A percentile compares a stretch with the other conserved stretches of the same genome.
These are phyloP conservation scores for Vanrija humicola DNA, from an alignment of 1,284 basidiomycete species.

Conservation along the genomic window DNA sequence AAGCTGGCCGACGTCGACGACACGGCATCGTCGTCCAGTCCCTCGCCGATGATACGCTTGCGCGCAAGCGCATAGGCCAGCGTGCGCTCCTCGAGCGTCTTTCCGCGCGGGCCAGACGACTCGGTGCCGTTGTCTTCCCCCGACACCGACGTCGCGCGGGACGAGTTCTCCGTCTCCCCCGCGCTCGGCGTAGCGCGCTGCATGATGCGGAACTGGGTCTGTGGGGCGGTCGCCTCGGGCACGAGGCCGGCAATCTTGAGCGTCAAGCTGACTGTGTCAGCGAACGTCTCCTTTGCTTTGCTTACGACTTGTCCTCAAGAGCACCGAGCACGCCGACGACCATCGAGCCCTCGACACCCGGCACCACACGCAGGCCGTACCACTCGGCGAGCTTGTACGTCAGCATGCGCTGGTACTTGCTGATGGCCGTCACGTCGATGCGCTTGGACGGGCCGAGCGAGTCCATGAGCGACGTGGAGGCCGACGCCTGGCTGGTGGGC, in stretches of 20 bases:
- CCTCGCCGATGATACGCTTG: slow-evolving; percentile 39
- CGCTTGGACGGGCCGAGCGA: slow-evolving; percentile 21
- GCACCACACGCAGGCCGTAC: slow-evolving; percentile 41
- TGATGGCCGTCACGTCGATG: slow-evolving; percentile 23
- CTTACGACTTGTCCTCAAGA: slow-evolving; percentile 33
- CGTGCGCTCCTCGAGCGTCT: slow-evolving; percentile 43
- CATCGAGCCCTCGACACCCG: slow-evolving; percentile 22
- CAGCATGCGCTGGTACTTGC: slow-evolving; percentile 44
- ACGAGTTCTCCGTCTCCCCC: slow-evolving; percentile 13
- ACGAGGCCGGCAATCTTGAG: slow-evolving; percentile 17
- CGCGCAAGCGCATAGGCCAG: slow-evolving; percentile 36
- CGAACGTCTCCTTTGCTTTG: no score
- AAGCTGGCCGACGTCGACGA: slow-evolving; percentile 10
- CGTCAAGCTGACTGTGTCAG: slow-evolving; percentile 19
- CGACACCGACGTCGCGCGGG: slow-evolving; percentile 17
- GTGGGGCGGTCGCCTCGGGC: slow-evolving; percentile 13
- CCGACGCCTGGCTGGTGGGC: slow-evolving; percentile 1
- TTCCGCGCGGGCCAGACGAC: slow-evolving; percentile 12
- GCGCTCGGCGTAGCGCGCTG: slow-evolving; percentile 23
- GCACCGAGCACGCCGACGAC: slow-evolving; percentile 31
- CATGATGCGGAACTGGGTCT: slow-evolving; percentile 41
- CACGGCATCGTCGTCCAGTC: slow-evolving; percentile 13
- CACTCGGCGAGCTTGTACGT: slow-evolving; percentile 46
- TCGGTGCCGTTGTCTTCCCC: slow-evolving; percentile 16
- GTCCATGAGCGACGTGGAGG: slow-evolving; percentile 14